Base-by-base conservation (phyloP, 345 rosid genomes). In the Citrus cavaleriei region DNA sequence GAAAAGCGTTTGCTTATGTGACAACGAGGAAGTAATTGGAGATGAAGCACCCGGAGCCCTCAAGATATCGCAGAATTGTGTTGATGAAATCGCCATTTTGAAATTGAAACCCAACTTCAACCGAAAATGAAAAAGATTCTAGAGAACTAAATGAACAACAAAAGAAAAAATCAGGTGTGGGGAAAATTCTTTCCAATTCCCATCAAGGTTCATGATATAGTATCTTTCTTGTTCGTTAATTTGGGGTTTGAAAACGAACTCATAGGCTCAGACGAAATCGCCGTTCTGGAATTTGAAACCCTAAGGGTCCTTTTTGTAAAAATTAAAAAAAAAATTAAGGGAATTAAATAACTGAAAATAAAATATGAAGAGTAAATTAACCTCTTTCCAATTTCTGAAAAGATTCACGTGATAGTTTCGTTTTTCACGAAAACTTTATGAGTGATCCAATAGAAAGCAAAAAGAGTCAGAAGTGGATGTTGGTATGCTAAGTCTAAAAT, bases 51-150 rank as follows among this genome's bases (percentile, higher is more conserved):
- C 62, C 55, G 75, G 64, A 74, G 84, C 82, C 59, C 55, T 40
- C 22, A 84, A 64, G 80, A 35, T 57, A 16, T 32, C 74, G 70
- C 57, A 67, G 46, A 81, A 30, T 22, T 42, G 83, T 79, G 80
- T 49, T 72, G 88, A 75, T 32, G 84, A 78, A 72, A 81, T 25
- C 66, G 79, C 83, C 91, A 84, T 89, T 67, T 42, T 8, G 2
- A 30, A 64, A 75, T 30, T 32, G 42, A 30, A 64, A 75, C 42
- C 10, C 51, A 46, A 46, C 51, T 46, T 35, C 70, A 38, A 9
- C 24, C 7, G 27, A 68, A 40, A 68, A 24, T 40, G 57, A 42
- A 70, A 70, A 51, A 27, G 38, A 70, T 28, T 32, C 57, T 5
- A 25, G 22, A 37, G 2, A 46, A 27, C 21, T 30, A 18, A 65